Percentiles rank a stretch among this genome's conserved stretches.
These are phyloP conservation scores for Cadophora malorum DNA, from an alignment of 2,329 filamentous ascomycete species.

Conservation along the genomic window DNA sequence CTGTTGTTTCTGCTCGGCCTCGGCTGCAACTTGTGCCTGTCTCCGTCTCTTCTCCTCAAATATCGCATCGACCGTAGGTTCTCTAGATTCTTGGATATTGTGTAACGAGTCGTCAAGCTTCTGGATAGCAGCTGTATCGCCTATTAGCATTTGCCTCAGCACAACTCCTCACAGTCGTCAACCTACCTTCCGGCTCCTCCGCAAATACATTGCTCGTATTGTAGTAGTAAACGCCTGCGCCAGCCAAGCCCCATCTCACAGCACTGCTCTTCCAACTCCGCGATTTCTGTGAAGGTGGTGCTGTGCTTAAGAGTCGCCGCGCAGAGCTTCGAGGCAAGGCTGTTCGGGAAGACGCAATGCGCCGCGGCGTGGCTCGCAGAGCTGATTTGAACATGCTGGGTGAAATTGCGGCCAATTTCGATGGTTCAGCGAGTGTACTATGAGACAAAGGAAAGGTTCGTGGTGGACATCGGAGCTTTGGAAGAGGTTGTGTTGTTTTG, in stretches of 20 bases:
- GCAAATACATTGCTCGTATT: conserved; percentile 89
- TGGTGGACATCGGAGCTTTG: conserved; percentile 30
- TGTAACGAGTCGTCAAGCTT: conserved; percentile 46
- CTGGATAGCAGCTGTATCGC: conserved; percentile 41
- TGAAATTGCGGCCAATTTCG: conserved; percentile 21
- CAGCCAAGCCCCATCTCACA: conserved; percentile 76
- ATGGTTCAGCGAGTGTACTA: conserved; percentile 8
- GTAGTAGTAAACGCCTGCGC: conserved; percentile 87
- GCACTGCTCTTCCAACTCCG: conserved; percentile 82
- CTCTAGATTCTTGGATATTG: conserved; percentile 54
- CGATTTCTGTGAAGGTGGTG: conserved; percentile 66
- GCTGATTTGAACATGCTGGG: conserved; percentile 40
- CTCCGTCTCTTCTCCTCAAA: conserved; percentile 64
- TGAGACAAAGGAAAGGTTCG: conserved; percentile 39
- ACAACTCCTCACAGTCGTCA: not conserved
- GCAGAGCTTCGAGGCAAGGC: conserved; percentile 25
- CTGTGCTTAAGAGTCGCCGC: conserved; percentile 58
- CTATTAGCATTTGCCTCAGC: conserved; percentile 33
- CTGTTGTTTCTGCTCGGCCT: conserved; percentile 37
- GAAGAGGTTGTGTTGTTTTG: conserved; percentile 33
- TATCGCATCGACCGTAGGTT: conserved; percentile 71
- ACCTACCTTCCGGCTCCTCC: conserved; percentile 75
- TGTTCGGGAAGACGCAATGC: conserved; percentile 33
- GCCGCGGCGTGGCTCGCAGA: conserved; percentile 39
- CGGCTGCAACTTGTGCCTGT: conserved; percentile 42